Percentiles rank a stretch among this genome's conserved stretches.
Evolutionary conservation across 306 rosid genomes (phyloP).

Genomic region (Albizia julibrissin): DNA sequence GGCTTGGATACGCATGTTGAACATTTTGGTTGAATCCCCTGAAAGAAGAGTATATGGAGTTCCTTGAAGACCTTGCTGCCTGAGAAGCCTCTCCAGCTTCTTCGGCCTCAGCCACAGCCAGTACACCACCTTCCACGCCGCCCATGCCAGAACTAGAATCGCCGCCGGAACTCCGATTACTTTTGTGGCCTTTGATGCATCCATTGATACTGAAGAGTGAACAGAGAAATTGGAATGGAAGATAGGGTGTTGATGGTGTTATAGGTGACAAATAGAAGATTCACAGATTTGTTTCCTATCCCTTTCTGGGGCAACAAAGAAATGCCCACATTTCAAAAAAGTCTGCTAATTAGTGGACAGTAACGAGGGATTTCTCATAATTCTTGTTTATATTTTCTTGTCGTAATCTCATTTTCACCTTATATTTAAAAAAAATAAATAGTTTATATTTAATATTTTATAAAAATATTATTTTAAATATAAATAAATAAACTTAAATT

Average conservation of each 20-base stretch:
- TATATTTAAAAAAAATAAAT: too few species aligned
- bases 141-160: neutral
- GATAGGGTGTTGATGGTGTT: neutral
- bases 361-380: too few species aligned
- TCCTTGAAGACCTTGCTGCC: slow-evolving; percentile 41
- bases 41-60: slow-evolving; percentile 32
- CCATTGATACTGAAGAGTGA: neutral
- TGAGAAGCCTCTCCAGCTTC: slow-evolving; percentile 35
- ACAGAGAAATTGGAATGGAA: neutral
- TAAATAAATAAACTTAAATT: too few species aligned
- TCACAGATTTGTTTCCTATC: too few species aligned
- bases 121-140: slow-evolving; percentile 37
- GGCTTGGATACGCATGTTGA: slow-evolving; percentile 30
- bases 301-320: neutral
- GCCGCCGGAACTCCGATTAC: neutral
- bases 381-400: too few species aligned
- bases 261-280: too few species aligned
- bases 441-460: too few species aligned
- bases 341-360: neutral
- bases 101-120: slow-evolving; percentile 52
- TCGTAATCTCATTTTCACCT: too few species aligned
- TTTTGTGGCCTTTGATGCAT: neutral
- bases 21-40: slow-evolving; percentile 36
- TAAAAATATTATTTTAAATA: too few species aligned
- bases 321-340: neutral